Evolutionary conservation across 192 early-diverging fungal genomes (phyloP).

Genomic region (Coemansia sp.): DNA sequence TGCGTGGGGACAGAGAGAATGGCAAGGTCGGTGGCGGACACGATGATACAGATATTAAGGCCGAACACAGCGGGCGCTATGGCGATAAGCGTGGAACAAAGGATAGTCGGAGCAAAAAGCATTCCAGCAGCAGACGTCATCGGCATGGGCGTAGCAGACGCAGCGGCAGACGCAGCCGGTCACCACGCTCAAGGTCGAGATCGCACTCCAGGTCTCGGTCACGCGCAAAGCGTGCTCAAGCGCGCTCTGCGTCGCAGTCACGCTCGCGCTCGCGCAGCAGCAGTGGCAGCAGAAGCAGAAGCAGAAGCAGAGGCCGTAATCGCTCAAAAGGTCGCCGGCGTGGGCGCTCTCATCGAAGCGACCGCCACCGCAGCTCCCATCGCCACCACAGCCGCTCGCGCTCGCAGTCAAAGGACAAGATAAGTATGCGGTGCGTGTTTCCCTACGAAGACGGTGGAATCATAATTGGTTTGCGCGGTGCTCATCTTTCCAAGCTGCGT

Average conservation of each 20-base stretch:
- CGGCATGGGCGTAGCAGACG: constrained; percentile 18
- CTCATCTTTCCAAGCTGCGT: constrained; percentile 53
- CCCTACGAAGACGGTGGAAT: constrained; percentile 56
- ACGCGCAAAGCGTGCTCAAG: neutral
- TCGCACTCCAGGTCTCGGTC: constrained; percentile 22
- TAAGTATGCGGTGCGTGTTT: constrained; percentile 54
- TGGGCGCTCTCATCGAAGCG: constrained; percentile 20
- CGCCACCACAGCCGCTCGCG: constrained; percentile 18
- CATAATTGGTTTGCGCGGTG: constrained; percentile 54
- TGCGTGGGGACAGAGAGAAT: constrained; percentile 6
- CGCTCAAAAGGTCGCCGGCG: constrained; percentile 13
- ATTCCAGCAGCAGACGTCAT: neutral
- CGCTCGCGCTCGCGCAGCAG: constrained; percentile 30
- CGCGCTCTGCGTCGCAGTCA: constrained; percentile 19
- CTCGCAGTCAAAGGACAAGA: constrained; percentile 20
- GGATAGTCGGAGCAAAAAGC: constrained; percentile 14
- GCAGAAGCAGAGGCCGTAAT: constrained; percentile 19
- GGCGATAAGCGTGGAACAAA: constrained; percentile 25
- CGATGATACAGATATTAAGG: constrained; percentile 30
- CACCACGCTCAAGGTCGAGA: constrained; percentile 26
- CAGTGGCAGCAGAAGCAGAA: constrained; percentile 12
- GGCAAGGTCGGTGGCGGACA: constrained; percentile 22
- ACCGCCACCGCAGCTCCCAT: constrained; percentile 14
- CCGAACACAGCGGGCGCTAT: constrained; percentile 14
- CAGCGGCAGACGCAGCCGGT: constrained; percentile 31